Evolutionary conservation across 2,329 filamentous ascomycete genomes (phyloP), one percentile per base, ranked within the genome.

Genomic region (Paramyrothecium sp.): DNA sequence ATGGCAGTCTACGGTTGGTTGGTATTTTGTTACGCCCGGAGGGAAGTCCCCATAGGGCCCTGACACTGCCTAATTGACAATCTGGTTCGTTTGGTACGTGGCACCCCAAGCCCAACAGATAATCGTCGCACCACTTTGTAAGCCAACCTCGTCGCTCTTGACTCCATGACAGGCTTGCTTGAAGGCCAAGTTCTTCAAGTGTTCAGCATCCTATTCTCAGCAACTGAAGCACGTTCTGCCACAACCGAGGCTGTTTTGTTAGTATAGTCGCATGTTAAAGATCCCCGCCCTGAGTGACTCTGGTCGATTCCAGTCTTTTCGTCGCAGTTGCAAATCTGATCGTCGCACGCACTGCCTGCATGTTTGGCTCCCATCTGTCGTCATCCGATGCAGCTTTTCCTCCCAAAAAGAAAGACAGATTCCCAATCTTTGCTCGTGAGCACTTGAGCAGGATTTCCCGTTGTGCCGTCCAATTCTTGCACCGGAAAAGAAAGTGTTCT

Each of bases 291-390:
- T n/a, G 34, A 41, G 11, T 11, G 11, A 11, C 11, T n/a, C n/a
- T 11, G 34, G 11, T n/a, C 34, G 34, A 11, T 11, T 61, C 56
- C 58, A 65, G 62, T 60, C 56, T 61, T 46, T 61, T 62, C 63
- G 57, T 70, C 50, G 60, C 63, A 55, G 69, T 67, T n/a, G 66
- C 60, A 61, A 71, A 70, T 54, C 59, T 61, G 63, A 72, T 67
- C 53, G 61, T 66, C 51, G 65, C 63, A 49, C 60, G 63, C 49
- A 70, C 65, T 56, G 64, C 63, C 58, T 65, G 58, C 54, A 70
- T 60, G 54, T 71, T 64, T 58, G 65, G 68, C 51, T 52, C 65
- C 69, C 63, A 72, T 26, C 63, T 61, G 53, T 60, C 58, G 51
- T 64, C 54, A 55, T 63, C 60, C 54, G 51, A 56, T 34, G 26